Conservation (phyloP, 306 rosid genomes). For the Citrullus colocynthis region DNA sequence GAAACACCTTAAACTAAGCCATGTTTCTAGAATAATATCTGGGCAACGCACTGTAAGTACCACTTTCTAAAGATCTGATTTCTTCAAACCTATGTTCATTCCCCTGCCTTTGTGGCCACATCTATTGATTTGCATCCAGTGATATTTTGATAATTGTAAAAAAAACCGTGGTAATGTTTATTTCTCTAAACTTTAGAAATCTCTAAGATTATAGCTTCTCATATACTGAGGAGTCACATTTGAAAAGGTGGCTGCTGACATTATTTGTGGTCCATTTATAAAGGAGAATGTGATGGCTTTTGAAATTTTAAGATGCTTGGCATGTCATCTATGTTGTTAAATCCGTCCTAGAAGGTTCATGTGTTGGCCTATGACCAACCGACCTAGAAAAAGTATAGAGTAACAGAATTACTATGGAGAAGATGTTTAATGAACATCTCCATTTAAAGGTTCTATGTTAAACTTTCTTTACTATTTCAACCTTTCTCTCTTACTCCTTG, state of each 20-base stretch:
- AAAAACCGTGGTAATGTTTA: not conserved
- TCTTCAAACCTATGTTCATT: not conserved
- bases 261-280: not conserved
- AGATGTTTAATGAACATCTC: not conserved
- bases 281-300: not conserved
- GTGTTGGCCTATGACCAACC: not conserved
- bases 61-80: conserved; percentile 3
- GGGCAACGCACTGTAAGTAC: conserved; percentile 95
- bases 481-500: not conserved
- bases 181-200: not conserved
- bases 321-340: not conserved
- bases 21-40: conserved; percentile 88
- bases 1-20: conserved; percentile 84
- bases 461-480: not conserved
- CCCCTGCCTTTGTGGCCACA: not conserved
- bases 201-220: not conserved
- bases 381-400: not conserved
- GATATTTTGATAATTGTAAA: not conserved
- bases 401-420: not conserved
- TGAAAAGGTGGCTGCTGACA: not conserved
- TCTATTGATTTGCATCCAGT: not conserved
- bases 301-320: not conserved
- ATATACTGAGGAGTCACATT: not conserved
- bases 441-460: not conserved
- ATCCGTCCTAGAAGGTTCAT: not conserved